Percentiles rank a stretch among this genome's conserved stretches.
Conservation (phyloP, 2,329 filamentous ascomycete species). For the Purpureocillium lavendulum region DNA sequence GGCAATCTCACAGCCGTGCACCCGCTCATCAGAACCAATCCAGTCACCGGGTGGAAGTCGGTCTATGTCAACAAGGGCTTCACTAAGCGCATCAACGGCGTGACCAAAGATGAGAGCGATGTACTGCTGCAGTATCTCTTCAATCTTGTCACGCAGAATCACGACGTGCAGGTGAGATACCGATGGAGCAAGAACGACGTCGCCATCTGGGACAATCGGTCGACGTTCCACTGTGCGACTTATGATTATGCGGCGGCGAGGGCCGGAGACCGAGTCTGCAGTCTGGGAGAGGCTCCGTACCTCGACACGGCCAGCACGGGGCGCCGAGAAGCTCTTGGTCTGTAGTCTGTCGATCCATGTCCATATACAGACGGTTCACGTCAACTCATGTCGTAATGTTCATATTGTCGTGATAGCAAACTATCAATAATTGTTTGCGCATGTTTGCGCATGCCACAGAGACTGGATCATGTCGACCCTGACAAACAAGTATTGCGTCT, state of each 20-base stretch:
- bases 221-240: conserved; percentile 43
- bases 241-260: conserved; percentile 47
- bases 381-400: too few species aligned
- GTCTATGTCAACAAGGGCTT: conserved; percentile 43
- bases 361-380: too few species aligned
- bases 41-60: conserved; percentile 50
- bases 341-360: background rate
- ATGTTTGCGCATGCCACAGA: too few species aligned
- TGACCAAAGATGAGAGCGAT: conserved; percentile 46
- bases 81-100: conserved; percentile 45
- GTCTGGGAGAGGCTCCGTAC: conserved; percentile 34
- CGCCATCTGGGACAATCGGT: conserved; percentile 60
- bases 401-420: too few species aligned
- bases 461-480: too few species aligned
- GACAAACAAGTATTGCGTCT: too few species aligned
- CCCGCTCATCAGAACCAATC: conserved; percentile 51
- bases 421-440: too few species aligned
- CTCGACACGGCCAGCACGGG: conserved; percentile 27
- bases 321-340: conserved; percentile 27
- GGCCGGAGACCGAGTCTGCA: conserved; percentile 32
- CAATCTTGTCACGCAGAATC: conserved; percentile 42
- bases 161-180: conserved; percentile 48
- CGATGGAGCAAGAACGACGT: conserved; percentile 44
- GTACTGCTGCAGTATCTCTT: conserved; percentile 39
- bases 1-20: conserved; percentile 39